Evolutionary conservation across 352 stramenopile species (phyloP).

Genomic region (Pythium biforme): DNA sequence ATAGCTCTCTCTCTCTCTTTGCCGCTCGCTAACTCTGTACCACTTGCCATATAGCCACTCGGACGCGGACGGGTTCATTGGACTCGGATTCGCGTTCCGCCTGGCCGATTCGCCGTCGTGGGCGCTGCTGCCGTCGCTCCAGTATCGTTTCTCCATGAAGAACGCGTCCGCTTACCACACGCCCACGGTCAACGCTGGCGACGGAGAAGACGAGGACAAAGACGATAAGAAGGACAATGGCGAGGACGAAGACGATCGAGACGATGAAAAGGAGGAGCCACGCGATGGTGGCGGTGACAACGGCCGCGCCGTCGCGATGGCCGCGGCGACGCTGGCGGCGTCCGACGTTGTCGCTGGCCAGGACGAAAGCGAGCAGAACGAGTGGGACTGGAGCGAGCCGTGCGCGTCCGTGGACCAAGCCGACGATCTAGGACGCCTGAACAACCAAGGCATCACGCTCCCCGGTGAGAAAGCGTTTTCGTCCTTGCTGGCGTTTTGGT

Average conservation of each 20-base stretch:
- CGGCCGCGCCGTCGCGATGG: not conserved
- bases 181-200: not conserved
- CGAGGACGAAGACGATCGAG: not conserved
- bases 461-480: constrained; percentile 30
- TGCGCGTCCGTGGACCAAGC: constrained; percentile 35
- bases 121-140: constrained; percentile 15
- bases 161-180: not conserved
- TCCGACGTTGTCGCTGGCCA: constrained; percentile 19
- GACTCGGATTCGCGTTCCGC: constrained; percentile 43
- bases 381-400: constrained; percentile 53
- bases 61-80: constrained; percentile 51
- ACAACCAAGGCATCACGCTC: constrained; percentile 52
- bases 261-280: constrained; percentile 2
- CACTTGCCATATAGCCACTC: constrained; percentile 26
- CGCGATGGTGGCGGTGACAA: not conserved
- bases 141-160: constrained; percentile 9
- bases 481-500: not conserved
- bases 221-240: not conserved
- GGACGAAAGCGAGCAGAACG: constrained; percentile 11
- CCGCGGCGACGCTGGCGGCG: not conserved
- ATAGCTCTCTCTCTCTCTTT: not conserved
- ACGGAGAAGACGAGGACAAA: not conserved
- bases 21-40: no score
- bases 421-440: constrained; percentile 30
- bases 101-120: constrained; percentile 39